phyloP scores from a whole-genome alignment of 2,329 filamentous ascomycete genomes.

The Lachnum nothofagi region DNA sequence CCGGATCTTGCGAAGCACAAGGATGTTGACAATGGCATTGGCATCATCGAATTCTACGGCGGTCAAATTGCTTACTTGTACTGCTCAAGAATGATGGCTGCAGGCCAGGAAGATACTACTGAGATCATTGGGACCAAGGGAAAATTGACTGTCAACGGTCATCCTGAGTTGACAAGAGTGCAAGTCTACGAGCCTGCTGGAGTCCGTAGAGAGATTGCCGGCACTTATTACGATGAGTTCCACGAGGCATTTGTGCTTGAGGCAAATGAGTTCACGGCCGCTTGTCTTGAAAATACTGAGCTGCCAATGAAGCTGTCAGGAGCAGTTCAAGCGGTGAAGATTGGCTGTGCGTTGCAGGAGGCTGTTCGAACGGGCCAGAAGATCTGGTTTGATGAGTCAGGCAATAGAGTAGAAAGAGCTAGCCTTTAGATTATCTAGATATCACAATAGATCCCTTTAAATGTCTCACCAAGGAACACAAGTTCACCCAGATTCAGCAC shows the following conservation, averaged over 20 bases:
- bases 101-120: slow-evolving; percentile 62
- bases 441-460: too few species aligned
- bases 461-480: too few species aligned
- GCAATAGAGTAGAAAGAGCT: slow-evolving; percentile 31
- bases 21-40: slow-evolving; percentile 59
- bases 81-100: slow-evolving; percentile 60
- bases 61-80: slow-evolving; percentile 62
- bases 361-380: slow-evolving; percentile 49
- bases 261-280: slow-evolving; percentile 57
- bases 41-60: slow-evolving; percentile 60
- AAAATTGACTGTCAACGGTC: slow-evolving; percentile 56
- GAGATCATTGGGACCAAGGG: slow-evolving; percentile 64
- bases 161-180: slow-evolving; percentile 51
- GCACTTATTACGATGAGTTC: slow-evolving; percentile 59
- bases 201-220: slow-evolving; percentile 54
- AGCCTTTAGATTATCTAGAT: slow-evolving; percentile 13
- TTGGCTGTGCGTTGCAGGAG: slow-evolving; percentile 57
- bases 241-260: slow-evolving; percentile 59
- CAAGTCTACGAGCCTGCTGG: slow-evolving; percentile 49
- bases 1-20: slow-evolving; percentile 52
- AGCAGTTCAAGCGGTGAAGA: slow-evolving; percentile 54
- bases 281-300: slow-evolving; percentile 50
- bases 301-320: slow-evolving; percentile 53
- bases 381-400: slow-evolving; percentile 54
- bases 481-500: too few species aligned